Evolutionary conservation across 176 grass and related monocot genomes (phyloP).

Genomic region (Metroxylon sagu): DNA sequence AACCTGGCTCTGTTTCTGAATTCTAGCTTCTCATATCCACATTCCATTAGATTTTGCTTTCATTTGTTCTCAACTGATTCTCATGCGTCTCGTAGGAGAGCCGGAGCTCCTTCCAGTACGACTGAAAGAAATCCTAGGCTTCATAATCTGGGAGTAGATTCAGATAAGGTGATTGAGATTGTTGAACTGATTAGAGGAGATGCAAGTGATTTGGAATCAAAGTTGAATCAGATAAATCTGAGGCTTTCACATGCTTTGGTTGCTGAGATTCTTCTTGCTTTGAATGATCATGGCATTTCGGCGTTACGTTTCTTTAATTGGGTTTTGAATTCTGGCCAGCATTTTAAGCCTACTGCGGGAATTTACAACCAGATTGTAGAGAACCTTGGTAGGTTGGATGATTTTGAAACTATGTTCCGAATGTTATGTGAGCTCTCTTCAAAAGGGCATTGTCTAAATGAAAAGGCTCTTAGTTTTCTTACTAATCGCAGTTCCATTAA

Average conservation of each 20-base stretch:
- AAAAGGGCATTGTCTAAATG: slow-evolving; percentile 30
- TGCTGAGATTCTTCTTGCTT: slow-evolving; percentile 24
- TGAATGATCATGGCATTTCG: slow-evolving; percentile 34
- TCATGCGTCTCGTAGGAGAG: too few relatives aligned
- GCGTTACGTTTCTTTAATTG: slow-evolving; percentile 58
- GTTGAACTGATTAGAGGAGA: slow-evolving; percentile 36
- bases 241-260: slow-evolving; percentile 27
- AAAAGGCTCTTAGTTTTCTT: slow-evolving; percentile 66
- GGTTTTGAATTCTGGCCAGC: slow-evolving; percentile 25
- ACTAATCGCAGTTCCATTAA: not conserved
- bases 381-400: slow-evolving; percentile 45
- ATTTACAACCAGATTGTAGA: slow-evolving; percentile 59
- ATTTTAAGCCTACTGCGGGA: slow-evolving; percentile 29
- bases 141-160: too few relatives aligned
- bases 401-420: slow-evolving; percentile 47
- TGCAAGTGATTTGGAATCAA: slow-evolving; percentile 28
- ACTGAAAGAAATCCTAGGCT: too few relatives aligned
- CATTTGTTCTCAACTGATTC: too few relatives aligned
- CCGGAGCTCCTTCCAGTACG: too few relatives aligned
- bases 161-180: slow-evolving; percentile 7
- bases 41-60: too few relatives aligned
- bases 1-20: too few relatives aligned
- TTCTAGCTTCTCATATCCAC: too few relatives aligned
- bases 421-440: slow-evolving; percentile 36
- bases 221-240: slow-evolving; percentile 35